These are phyloP conservation scores for Delphinella strobiligena DNA, from an alignment of 2,329 filamentous ascomycete genomes.

Conservation along the genomic window DNA sequence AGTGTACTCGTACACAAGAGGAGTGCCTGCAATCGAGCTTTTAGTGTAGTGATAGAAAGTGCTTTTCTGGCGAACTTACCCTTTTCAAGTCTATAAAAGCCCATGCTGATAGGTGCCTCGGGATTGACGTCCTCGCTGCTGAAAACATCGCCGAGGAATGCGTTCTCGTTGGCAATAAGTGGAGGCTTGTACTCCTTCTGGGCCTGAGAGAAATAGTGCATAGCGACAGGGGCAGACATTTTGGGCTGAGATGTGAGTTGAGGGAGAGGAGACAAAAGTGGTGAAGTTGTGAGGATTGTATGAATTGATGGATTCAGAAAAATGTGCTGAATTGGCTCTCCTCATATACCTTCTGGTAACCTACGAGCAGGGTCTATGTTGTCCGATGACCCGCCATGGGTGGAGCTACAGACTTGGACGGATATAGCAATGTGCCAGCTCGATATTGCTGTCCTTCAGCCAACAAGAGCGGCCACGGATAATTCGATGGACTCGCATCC, in stretches of 20 bases:
- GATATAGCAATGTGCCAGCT: no score
- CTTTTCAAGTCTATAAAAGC: constrained; percentile 57
- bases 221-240: constrained; percentile 20
- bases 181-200: constrained; percentile 51
- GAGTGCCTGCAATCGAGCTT: constrained; percentile 31
- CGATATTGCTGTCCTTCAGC: not conserved
- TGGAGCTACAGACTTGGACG: no score
- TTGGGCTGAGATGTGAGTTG: constrained; percentile 4
- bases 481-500: not conserved
- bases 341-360: no score
- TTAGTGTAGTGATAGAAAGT: not conserved
- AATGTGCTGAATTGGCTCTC: no score
- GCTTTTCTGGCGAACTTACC: constrained; percentile 17
- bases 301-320: not conserved
- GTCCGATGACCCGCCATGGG: no score
- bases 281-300: not conserved
- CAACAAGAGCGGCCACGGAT: not conserved
- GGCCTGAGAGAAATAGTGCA: constrained; percentile 45
- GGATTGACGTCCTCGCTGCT: constrained; percentile 41
- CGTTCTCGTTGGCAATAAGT: constrained; percentile 56
- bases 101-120: constrained; percentile 48
- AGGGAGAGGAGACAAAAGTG: not conserved
- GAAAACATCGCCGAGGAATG: constrained; percentile 51
- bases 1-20: constrained; percentile 55
- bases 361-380: no score